Conservation (phyloP, 1,284 basidiomycete species). For the Inonotus hispidus region DNA sequence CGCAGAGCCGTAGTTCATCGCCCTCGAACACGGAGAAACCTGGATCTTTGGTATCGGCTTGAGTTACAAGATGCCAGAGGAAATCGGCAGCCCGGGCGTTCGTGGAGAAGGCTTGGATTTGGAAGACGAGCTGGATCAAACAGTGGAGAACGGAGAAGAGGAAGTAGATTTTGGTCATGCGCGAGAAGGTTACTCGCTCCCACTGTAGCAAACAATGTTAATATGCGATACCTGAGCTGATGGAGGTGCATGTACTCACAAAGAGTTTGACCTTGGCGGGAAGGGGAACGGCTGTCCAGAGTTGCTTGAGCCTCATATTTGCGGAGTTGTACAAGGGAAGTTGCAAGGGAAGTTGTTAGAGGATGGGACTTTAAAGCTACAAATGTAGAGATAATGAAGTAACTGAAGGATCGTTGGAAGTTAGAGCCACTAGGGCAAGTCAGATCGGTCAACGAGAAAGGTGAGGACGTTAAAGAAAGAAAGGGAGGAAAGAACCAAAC, state of each 20-base stretch:
- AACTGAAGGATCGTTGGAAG: not conserved
- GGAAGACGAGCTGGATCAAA: constrained; percentile 60
- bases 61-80: constrained; percentile 43
- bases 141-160: constrained; percentile 63
- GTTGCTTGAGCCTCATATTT: constrained; percentile 41
- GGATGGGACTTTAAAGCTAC: not conserved
- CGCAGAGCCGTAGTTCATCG: constrained; percentile 51
- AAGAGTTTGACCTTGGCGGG: constrained; percentile 45
- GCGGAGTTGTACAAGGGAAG: constrained; percentile 2
- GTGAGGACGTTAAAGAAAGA: constrained; percentile 6
- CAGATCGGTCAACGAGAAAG: constrained; percentile 19
- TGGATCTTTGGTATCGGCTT: constrained; percentile 42
- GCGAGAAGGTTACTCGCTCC: constrained; percentile 64
- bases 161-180: constrained; percentile 57
- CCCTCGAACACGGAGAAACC: constrained; percentile 50
- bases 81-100: constrained; percentile 54
- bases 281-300: constrained; percentile 37
- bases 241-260: constrained; percentile 34
- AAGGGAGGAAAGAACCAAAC: constrained; percentile 9
- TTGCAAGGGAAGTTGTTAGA: constrained; percentile 14
- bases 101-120: constrained; percentile 59
- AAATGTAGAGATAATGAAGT: not conserved
- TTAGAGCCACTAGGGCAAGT: constrained; percentile 40
- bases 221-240: constrained; percentile 11
- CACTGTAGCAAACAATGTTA: constrained; percentile 40